A percentile compares a stretch with the other conserved stretches of the same genome.
These are phyloP conservation scores for Magnaporthiopsis rhizophila DNA, from an alignment of 2,329 filamentous ascomycete genomes.

Conservation along the genomic window DNA sequence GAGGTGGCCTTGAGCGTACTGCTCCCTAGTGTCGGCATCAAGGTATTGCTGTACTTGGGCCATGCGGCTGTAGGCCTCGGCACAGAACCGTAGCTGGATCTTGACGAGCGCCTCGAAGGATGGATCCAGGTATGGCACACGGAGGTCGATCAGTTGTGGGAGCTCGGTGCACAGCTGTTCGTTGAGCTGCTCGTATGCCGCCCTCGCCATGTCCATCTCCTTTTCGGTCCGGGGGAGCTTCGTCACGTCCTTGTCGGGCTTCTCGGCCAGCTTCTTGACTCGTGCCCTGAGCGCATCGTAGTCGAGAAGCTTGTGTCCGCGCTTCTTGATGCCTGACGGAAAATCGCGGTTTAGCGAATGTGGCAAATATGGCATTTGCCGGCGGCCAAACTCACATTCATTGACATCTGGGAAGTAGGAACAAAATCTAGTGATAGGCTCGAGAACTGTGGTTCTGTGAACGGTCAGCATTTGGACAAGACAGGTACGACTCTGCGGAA, in stretches of 20 bases:
- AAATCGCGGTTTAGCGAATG: neutral
- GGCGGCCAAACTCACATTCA: constrained; percentile 56
- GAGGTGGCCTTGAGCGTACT: constrained; percentile 89
- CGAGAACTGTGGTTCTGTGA: constrained; percentile 68
- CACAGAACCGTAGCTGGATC: constrained; percentile 95
- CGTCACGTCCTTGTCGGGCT: constrained; percentile 92
- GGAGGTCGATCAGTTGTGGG: constrained; percentile 90
- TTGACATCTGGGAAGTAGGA: constrained; percentile 99
- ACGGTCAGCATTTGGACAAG: neutral
- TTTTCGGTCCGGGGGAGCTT: constrained; percentile 95
- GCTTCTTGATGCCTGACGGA: constrained; percentile 84
- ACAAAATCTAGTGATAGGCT: constrained; percentile 93
- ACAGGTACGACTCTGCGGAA: neutral
- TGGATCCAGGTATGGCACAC: constrained; percentile 94
- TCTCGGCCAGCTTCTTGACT: constrained; percentile 94
- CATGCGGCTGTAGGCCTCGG: constrained; percentile 95
- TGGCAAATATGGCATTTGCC: neutral
- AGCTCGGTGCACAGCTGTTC: constrained; percentile 90
- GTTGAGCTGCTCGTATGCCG: constrained; percentile 92
- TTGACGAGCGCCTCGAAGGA: constrained; percentile 97
- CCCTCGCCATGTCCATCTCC: constrained; percentile 89
- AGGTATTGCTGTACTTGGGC: constrained; percentile 98
- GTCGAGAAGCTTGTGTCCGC: constrained; percentile 95
- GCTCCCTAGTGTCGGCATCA: constrained; percentile 88
- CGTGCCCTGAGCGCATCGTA: constrained; percentile 94